Evolutionary conservation across 202 grass and related monocot genomes (phyloP).

Genomic region (Saccharum hybrid): DNA sequence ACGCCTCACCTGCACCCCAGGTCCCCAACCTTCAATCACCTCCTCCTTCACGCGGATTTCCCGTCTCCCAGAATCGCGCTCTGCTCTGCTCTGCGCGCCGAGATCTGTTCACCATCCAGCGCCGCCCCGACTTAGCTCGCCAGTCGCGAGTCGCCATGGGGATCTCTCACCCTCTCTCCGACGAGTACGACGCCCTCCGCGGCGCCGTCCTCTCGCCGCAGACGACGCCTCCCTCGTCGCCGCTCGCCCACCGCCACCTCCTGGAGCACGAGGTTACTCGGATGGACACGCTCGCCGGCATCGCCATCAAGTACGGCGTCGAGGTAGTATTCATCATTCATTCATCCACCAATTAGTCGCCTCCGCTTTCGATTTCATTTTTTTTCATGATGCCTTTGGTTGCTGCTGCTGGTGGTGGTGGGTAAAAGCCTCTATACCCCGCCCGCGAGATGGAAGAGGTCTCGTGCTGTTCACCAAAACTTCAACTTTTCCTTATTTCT

Average conservation of each 20-base stretch:
- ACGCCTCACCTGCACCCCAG: not conserved
- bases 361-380: too few species aligned
- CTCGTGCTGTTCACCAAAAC: too few species aligned
- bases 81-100: not conserved
- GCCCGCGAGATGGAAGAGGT: too few species aligned
- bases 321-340: conserved; percentile 47
- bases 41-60: not conserved
- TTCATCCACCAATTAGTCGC: too few species aligned
- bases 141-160: conserved; percentile 12
- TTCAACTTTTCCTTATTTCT: not conserved
- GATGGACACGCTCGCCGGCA: conserved; percentile 84
- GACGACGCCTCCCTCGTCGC: conserved; percentile 33
- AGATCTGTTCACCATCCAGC: conserved; percentile 16
- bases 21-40: not conserved
- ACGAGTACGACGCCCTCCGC: conserved; percentile 45
- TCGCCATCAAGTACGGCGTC: conserved; percentile 89
- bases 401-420: not conserved
- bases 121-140: not conserved
- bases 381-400: not conserved
- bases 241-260: conserved; percentile 42
- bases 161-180: conserved; percentile 60
- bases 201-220: conserved; percentile 42
- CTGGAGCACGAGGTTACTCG: conserved; percentile 64
- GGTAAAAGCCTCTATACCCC: too few species aligned
- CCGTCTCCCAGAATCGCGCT: not conserved